These are phyloP conservation scores for Liquidambar formosana DNA, from an alignment of 164 flowering plant species.

Conservation along the genomic window DNA sequence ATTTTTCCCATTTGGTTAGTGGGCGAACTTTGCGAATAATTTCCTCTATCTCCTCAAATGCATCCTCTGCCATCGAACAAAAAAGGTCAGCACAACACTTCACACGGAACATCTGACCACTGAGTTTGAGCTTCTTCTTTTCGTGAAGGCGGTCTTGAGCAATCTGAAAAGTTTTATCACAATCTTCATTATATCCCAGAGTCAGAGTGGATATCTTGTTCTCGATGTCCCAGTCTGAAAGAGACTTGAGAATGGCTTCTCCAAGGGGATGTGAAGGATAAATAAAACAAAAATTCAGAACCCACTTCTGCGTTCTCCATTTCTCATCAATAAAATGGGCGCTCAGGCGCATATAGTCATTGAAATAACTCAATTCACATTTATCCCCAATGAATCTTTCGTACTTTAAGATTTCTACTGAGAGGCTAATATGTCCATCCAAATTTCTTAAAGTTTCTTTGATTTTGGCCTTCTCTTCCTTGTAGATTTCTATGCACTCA, in stretches of 20 bases:
- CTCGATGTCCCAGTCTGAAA: constrained; percentile 6
- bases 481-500: constrained; percentile 4
- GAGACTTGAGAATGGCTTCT: background rate
- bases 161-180: background rate
- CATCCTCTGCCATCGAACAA: constrained; percentile 6
- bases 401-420: constrained; percentile 1
- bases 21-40: constrained; percentile 4
- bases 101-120: constrained; percentile 12
- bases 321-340: constrained; percentile 16
- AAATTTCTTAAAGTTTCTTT: constrained; percentile 4
- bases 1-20: background rate
- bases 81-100: constrained; percentile 6
- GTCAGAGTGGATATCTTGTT: constrained; percentile 4
- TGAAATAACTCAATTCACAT: too few species aligned
- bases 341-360: constrained; percentile 3
- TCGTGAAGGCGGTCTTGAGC: background rate
- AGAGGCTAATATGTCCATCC: constrained; percentile 13
- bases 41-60: constrained; percentile 3
- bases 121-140: constrained; percentile 2
- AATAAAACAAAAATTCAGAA: too few species aligned
- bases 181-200: background rate
- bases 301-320: too few species aligned
- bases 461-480: constrained; percentile 2
- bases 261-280: background rate
- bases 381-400: too few species aligned